Percentiles rank a stretch among this genome's conserved stretches.
These are phyloP conservation scores for Sphenostylis stenocarpa DNA, from an alignment of 306 rosid species.

Conservation along the genomic window DNA sequence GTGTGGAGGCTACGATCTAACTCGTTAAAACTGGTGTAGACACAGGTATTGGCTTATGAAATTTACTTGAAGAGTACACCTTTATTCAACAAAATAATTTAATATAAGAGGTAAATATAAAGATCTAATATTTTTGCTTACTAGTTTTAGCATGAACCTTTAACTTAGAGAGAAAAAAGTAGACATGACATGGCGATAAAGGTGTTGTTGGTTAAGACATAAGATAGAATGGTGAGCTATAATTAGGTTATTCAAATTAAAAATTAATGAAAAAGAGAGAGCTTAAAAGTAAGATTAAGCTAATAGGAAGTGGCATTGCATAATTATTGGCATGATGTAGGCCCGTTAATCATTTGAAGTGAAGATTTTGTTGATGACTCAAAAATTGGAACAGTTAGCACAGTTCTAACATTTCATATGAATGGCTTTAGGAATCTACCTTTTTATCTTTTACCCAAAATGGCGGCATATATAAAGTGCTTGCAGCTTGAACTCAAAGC, in stretches of 20 bases:
- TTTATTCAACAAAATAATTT: background rate
- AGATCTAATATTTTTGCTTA: background rate
- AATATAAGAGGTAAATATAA: background rate
- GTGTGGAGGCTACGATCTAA: background rate
- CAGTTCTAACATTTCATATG: conserved; percentile 9
- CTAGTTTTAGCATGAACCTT: background rate
- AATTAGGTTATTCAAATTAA: background rate
- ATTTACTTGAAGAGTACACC: background rate
- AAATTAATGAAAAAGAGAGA: background rate
- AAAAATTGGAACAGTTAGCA: conserved; percentile 30
- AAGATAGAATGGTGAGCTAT: background rate
- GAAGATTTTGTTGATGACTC: conserved; percentile 43
- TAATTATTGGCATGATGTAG: conserved; percentile 43
- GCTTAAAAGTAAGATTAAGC: conserved; percentile 18
- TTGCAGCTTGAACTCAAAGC: conserved; percentile 26
- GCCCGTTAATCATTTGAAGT: conserved; percentile 81
- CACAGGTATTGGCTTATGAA: background rate
- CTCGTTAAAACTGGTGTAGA: background rate
- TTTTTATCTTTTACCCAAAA: conserved; percentile 34
- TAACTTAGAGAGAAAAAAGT: background rate
- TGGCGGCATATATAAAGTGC: conserved; percentile 20
- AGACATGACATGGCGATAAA: background rate
- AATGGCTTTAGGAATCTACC: conserved; percentile 30
- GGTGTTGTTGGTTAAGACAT: background rate
- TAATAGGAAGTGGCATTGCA: conserved; percentile 32